These are phyloP conservation scores for Isatis tinctoria DNA, from an alignment of 345 rosid species.

Conservation along the genomic window DNA sequence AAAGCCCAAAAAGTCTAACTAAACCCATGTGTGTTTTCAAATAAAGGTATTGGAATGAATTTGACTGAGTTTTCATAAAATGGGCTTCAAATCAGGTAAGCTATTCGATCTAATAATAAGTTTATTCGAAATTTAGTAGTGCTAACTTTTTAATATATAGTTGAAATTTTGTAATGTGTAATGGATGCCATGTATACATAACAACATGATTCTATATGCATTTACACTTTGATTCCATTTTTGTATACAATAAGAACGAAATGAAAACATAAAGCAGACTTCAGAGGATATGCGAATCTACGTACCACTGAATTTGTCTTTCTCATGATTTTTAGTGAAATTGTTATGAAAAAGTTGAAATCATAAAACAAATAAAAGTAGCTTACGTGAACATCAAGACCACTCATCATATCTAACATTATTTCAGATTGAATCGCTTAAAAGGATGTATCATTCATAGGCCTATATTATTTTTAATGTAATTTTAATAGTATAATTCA, in stretches of 20 bases:
- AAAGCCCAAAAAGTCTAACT: too few species aligned
- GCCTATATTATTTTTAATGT: neutral
- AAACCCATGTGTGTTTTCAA: too few species aligned
- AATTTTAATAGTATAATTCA: neutral
- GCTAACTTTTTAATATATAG: neutral
- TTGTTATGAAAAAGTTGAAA: neutral
- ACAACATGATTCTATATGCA: constrained; percentile 13
- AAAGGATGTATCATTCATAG: too few species aligned
- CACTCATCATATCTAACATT: neutral
- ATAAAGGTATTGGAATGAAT: neutral
- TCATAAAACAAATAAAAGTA: neutral
- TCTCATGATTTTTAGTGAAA: neutral
- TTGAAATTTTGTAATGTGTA: neutral
- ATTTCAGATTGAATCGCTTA: neutral
- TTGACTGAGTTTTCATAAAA: neutral
- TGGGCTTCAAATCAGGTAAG: neutral
- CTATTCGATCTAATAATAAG: neutral
- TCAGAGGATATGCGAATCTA: constrained; percentile 23
- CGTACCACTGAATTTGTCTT: constrained; percentile 2
- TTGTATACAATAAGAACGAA: neutral
- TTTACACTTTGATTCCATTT: constrained; percentile 1
- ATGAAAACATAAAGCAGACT: constrained; percentile 15
- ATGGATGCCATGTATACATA: constrained; percentile 13
- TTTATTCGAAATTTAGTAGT: neutral
- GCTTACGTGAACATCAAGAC: neutral